Evolutionary conservation across 169 alveolate species (phyloP), one percentile per base, ranked within the genome.

Genomic region (Eimeria praecox): DNA sequence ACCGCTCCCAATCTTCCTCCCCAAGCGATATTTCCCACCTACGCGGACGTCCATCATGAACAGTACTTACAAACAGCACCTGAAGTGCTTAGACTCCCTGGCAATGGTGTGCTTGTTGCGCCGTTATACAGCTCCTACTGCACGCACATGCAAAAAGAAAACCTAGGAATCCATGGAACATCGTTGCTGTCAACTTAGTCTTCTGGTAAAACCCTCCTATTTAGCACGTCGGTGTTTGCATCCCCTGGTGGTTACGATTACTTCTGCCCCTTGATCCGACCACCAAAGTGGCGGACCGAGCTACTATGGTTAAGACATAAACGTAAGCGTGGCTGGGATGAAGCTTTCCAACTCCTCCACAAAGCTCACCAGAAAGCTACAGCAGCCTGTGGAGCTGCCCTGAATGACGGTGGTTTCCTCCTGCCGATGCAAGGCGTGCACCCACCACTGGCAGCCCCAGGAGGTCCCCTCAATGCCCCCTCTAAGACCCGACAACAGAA

Each of bases 1-100:
- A n/a, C 99, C 99, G 96, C 99, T 98, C 69, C 99, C 99, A 85
- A 99, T 98, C 97, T 99, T 99, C 95, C 99, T 98, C 75, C 99
- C 99, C 94, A 99, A 97, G 94, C 99, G 99, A 97, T 98, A 99
- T 97, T 99, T 98, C 91, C 99, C 99, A 90, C 99, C 99, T 75
- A 99, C 99, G 96, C 99, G 97, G 94, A 99, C 98, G 98, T 99
- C 99, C 99, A 99, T 98, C 93, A 59, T 95, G 75, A 90, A 88
- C 64, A 64, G 30, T 59, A 49, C 46, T 88, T 64, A 69, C 87
- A 46, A 89, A 38, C 54, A 46, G 33, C 95, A 30, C 75, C n/a
- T 42, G 64, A 30, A 59, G 66, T 46, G 3, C 38, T 18, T 56
- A 46, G 46, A 87, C 78, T 30, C 93, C 71, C 80, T 40, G 12